phyloP scores from a whole-genome alignment of 129 eudicot species.

The Gnaphalium uliginosum region DNA sequence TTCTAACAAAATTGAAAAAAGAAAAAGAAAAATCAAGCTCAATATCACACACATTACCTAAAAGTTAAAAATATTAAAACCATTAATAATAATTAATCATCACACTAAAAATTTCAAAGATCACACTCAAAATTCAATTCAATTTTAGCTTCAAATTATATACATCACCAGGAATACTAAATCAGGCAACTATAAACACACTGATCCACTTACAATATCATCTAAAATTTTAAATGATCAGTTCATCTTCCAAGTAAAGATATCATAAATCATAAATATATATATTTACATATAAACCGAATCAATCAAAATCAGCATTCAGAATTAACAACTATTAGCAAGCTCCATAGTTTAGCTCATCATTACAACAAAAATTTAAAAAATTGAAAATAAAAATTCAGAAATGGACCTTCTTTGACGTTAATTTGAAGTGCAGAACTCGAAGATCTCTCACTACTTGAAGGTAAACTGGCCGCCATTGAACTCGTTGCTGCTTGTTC shows the following conservation, averaged over 20 bases:
- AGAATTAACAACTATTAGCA: no score
- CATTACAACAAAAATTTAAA: background rate
- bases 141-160: background rate
- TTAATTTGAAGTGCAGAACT: conserved; percentile 87
- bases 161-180: background rate
- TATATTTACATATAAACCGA: no score
- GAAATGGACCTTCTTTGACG: conserved; percentile 73
- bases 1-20: background rate
- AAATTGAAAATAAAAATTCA: background rate
- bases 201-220: no score
- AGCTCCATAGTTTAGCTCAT: background rate
- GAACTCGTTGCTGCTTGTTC: conserved; percentile 89
- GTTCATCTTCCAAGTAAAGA: background rate
- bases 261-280: no score
- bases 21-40: background rate
- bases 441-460: conserved; percentile 96
- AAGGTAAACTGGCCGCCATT: conserved; percentile 71
- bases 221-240: background rate
- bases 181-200: background rate
- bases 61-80: background rate
- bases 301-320: background rate
- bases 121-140: background rate
- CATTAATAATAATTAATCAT: no score
- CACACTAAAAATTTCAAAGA: background rate
- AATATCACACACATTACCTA: conserved; percentile 11